Percentiles rank a stretch among this genome's conserved stretches.
phyloP scores from a whole-genome alignment of 1,139 yeast species.

The Yamadazyma membranifaciens region DNA sequence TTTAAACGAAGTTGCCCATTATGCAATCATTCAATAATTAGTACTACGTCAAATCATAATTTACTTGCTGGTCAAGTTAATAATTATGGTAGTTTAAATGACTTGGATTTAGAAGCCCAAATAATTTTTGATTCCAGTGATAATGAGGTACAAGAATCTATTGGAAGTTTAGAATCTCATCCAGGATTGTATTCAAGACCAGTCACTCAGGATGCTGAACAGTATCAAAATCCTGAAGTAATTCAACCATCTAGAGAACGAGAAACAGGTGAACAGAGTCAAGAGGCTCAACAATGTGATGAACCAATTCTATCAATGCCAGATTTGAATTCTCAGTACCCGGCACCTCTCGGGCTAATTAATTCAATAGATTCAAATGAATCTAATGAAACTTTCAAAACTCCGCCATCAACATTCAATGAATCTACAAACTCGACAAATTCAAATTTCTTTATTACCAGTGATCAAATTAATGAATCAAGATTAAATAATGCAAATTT shows the following conservation, averaged over 20 bases:
- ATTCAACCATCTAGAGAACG: no score
- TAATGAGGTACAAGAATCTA: constrained; percentile 2
- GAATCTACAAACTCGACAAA: neutral
- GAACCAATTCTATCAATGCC: neutral
- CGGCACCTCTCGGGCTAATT: neutral
- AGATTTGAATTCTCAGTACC: neutral
- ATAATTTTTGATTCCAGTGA: constrained; percentile 11
- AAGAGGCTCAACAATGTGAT: no score
- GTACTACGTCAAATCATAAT: constrained; percentile 6
- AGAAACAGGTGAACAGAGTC: no score
- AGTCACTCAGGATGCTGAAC: no score
- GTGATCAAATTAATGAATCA: neutral
- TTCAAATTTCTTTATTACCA: neutral
- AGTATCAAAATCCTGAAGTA: no score
- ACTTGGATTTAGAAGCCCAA: constrained; percentile 13
- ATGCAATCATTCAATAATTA: constrained; percentile 31
- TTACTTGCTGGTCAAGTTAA: constrained; percentile 22
- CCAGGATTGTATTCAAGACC: neutral
- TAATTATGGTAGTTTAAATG: constrained; percentile 21
- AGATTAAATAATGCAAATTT: no score
- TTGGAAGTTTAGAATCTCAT: constrained; percentile 3
- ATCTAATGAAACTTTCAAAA: constrained; percentile 7
- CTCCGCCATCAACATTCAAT: constrained; percentile 4
- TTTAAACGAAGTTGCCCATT: constrained; percentile 46
- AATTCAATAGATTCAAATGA: neutral